Evolutionary conservation across 345 rosid genomes (phyloP), one percentile per base, ranked within the genome.

Genomic region (Sonneratia alba): DNA sequence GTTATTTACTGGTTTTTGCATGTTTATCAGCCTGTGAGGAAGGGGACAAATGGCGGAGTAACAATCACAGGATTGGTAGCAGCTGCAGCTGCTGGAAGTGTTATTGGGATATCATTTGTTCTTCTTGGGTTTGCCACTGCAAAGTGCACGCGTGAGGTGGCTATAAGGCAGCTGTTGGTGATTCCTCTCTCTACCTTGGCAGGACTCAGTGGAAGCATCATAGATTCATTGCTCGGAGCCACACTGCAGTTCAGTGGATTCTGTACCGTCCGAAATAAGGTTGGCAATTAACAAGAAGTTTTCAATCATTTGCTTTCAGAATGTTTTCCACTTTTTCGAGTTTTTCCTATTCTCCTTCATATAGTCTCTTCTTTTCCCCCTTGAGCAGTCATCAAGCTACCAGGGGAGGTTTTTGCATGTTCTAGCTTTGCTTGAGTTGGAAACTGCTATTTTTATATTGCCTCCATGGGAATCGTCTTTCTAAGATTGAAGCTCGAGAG

Each of bases 31-130:
- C 96, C 90, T 34, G 99, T 92, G 72, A 87, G 83, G 78, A 87
- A 79, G 81, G 99, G 99, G 53, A 92, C 99, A 27, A 95, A 92
- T 76, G 99, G 99, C 67, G 97, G 97, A 47, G 96, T 95, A 69
- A 95, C 97, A 16, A 77, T 81, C 36, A 76, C 87, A 67, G 99
- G 99, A 69, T 85, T 91, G 49, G 36, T 88, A 71, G 99, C 99
- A 66, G 97, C 99, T 43, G 72, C 84, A 15, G 97, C 87, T 15
- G 99, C 96, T 0, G 97, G 97, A 37, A 47, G 77, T 65, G 83
- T 91, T 48, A 81, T 92, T 66, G 99, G 99, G 75, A 22, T 95
- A 75, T 79, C 97, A 24, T 92, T 88, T 75, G 79, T 90, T 59
- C 72, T 87, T 19, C 32, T 85, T 37, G 99, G 97, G 73, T 48